Evolutionary conservation across 495 filamentous ascomycete species (phyloP), one percentile per base, ranked within the genome.

Genomic region (Penicillium maclennaniae): DNA sequence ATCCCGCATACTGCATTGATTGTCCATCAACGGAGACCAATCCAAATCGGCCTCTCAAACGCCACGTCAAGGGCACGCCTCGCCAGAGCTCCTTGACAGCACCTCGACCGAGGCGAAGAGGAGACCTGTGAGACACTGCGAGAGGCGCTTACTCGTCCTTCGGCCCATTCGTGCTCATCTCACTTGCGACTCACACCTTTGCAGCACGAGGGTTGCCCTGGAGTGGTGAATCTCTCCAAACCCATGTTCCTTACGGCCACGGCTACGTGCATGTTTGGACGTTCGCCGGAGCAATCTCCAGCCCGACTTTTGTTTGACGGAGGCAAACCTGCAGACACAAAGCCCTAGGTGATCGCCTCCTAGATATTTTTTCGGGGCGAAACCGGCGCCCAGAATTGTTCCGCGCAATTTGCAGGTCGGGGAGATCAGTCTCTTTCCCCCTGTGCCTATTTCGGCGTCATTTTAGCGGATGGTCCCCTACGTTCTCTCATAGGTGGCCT

Each of bases 241-340:
- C 55, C 63, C 63, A 66, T 66, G 63, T 63, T 59, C 54, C 63
- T 59, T 61, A 56, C 60, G 45, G 51, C 31, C 41, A 52, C 60
- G 63, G 63, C 37, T 66, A 66, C 54, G 45, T 66, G 63, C 63
- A 63, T 58, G 57, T 62, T 61, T 60, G 54, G 53, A 56, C 54
- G 36, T 62, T 57, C 60, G 41, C 58, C 54, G 43, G 59, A 52
- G 54, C 51, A 56, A 61, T 65, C 59, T 61, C 53, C 40, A 61
- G 58, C 46, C 59, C 49, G 52, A 53, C 50, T 60, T 57, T 66
- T 57, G 63, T 63, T 66, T 60, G 61, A 57, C 49, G 49, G 39
- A 48, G 41, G 60, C 63, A 66, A 66, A 66, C 63, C 54, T 66
- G 57, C 63, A 66, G 63, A 60, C 56, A 58, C 56, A 65, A 62